Base-by-base conservation (phyloP, 371 early-diverging fungal species). In the Synchytrium microbalum region DNA sequence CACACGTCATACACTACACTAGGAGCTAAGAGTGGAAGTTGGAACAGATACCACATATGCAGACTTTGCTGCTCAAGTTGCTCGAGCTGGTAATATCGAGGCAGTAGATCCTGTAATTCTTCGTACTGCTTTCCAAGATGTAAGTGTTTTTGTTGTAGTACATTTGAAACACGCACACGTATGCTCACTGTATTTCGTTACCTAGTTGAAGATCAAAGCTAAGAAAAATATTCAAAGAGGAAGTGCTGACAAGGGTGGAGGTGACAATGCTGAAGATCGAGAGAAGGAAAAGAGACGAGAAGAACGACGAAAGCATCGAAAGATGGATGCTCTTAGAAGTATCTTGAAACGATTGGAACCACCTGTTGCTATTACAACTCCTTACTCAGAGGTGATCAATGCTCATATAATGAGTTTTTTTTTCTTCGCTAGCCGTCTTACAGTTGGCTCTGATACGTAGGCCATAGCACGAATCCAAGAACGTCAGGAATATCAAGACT, bases 261-360 rank as follows among this genome's bases (percentile, higher is more conserved):
- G 14, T n/a, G 89, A 88, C 65, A 89, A 88, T 0, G 69, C 69
- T 3, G 78, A 79, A 30, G 68, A 80, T 54, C 70, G 78, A 31
- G 86, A 88, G 57, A 92, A 94, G 58, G 90, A 91, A 32, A 81
- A 80, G 60, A 79, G 88, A 32, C 73, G 87, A 33, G 81, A 86
- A 66, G 89, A 87, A 60, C 85, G 82, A 57, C 79, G 82, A 58
- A 69, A 84, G 2, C 80, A 84, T 54, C 86, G 85, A 63, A 84
- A 83, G 62, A 77, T 89, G 62, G 92, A 92, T 60, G 85, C 83
- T 2, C 84, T 93, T 66, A 84, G 83, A 62, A 80, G 79, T 60
- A 78, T 83, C 25, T 73, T 95, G 51, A 89, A 89, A 61, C 75
- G 80, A 51, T 58, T 90, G 19, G 75, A 75, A 0, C 87, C 89